phyloP scores from a whole-genome alignment of 495 filamentous ascomycete genomes.

The Echria macrotheca region DNA sequence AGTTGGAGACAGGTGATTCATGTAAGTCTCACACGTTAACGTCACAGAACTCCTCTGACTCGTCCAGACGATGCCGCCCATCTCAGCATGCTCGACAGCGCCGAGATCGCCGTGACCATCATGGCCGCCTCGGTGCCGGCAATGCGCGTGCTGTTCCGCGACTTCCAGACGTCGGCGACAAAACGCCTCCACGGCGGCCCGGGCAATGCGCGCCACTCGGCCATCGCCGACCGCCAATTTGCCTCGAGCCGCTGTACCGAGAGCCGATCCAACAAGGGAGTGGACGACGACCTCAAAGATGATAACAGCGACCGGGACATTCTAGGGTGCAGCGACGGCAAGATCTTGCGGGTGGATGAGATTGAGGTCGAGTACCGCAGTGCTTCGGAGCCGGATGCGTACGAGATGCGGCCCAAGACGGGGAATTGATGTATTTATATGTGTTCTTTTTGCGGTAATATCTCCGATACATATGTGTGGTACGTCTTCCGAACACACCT shows the following conservation, averaged over 20 bases:
- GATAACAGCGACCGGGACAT: slow-evolving; percentile 4
- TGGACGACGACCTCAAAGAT: neutral
- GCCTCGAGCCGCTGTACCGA: neutral
- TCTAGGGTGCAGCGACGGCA: neutral
- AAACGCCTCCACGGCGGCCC: neutral
- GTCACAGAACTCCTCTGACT: neutral
- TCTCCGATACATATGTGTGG: too few relatives aligned
- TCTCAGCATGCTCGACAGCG: slow-evolving; percentile 8
- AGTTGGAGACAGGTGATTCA: slow-evolving; percentile 6
- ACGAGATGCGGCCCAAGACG: neutral
- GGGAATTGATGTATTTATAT: neutral
- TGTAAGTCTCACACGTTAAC: neutral
- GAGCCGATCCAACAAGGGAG: too few relatives aligned
- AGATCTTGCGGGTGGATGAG: slow-evolving; percentile 2
- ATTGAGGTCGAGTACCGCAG: slow-evolving; percentile 1
- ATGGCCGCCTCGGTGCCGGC: slow-evolving; percentile 21
- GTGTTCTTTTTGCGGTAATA: too few relatives aligned
- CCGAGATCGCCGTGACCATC: slow-evolving; percentile 21
- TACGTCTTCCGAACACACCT: too few relatives aligned
- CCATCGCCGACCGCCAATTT: neutral
- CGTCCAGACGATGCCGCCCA: slow-evolving; percentile 1
- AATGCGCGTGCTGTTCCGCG: slow-evolving; percentile 18
- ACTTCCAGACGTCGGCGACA: slow-evolving; percentile 6
- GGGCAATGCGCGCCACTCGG: neutral
- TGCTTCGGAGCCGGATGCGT: neutral